Evolutionary conservation across 1,284 basidiomycete genomes (phyloP), one percentile per base, ranked within the genome.

Genomic region (Wallemia mellicola): DNA sequence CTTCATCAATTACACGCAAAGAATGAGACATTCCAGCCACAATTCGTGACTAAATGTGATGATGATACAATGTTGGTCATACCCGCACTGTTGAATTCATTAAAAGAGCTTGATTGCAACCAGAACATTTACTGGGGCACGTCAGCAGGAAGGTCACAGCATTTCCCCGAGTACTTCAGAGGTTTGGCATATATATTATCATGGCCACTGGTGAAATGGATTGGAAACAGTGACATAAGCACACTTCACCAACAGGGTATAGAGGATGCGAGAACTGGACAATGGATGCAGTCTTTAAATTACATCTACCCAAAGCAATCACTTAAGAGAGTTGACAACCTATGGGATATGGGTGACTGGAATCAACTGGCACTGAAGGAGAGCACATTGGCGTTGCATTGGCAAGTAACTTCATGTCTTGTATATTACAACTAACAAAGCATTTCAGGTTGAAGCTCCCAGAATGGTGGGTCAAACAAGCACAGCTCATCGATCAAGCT

Each of bases 321-420:
- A 2, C 66, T 72, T 19, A 59, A 61, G 15, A 63, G 69, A 27
- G 67, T 70, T 57, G 71, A 71, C 63, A 67, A 69, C 63, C 70
- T 69, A 24, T 71, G 68, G 68, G 69, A 65, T 2, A 72, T 72
- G 71, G 71, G 70, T 2, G 71, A 72, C 61, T 72, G 68, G 69
- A 72, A 72, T 62, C 71, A 71, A 64, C 59, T 71, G 27, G 65
- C 69, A 55, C 63, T 69, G 15, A 60, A 62, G 1, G 58, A 66
- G 0, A 67, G 68, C 57, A 72, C 69, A 9, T 66, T 71, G 2
- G 70, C 67, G 19, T 60, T 72, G 24, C 71, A 70, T 71, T 63
- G 64, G 71, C 70, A 5, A n/a, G 38, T 48, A 5, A 32, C 9
- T 19, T 32, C 9, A 9, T 19, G 30, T 9, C 30, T 7, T 9